These are phyloP conservation scores for Sisymbrium irio DNA, from an alignment of 345 rosid genomes.

Conservation along the genomic window DNA sequence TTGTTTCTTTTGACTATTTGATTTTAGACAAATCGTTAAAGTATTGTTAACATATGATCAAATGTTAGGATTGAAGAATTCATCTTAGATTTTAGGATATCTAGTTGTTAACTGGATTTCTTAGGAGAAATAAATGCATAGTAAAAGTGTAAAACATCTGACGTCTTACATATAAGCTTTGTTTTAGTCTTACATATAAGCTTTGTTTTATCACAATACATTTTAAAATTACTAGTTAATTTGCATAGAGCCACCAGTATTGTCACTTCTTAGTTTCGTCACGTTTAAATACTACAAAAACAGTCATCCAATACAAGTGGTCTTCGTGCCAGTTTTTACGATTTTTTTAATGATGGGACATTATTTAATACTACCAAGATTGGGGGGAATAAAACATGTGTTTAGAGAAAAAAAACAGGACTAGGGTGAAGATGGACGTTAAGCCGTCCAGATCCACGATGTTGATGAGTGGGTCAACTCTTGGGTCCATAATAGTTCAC, in stretches of 20 bases:
- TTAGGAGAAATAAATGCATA: too few relatives aligned
- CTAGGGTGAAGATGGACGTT: neutral
- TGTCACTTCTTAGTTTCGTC: constrained; percentile 14
- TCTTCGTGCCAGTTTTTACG: neutral
- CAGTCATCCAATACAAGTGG: constrained; percentile 8
- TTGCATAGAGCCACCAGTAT: neutral
- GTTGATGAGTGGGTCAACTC: constrained; percentile 27
- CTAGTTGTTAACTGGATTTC: too few relatives aligned
- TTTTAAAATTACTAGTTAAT: neutral
- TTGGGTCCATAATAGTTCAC: neutral
- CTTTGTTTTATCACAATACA: neutral
- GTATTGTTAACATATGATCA: too few relatives aligned
- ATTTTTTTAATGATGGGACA: neutral
- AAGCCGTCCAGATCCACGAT: constrained; percentile 14
- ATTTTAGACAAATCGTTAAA: too few relatives aligned
- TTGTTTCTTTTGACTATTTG: too few relatives aligned
- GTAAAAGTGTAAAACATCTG: too few relatives aligned
- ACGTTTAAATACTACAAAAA: neutral
- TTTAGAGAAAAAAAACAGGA: neutral
- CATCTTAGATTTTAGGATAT: too few relatives aligned
- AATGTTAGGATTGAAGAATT: too few relatives aligned
- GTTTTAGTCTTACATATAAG: neutral
- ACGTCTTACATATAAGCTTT: neutral
- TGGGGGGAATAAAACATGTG: constrained; percentile 26
- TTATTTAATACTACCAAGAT: neutral